These are phyloP conservation scores for Salix caprea DNA, from an alignment of 345 rosid genomes.

Conservation along the genomic window DNA sequence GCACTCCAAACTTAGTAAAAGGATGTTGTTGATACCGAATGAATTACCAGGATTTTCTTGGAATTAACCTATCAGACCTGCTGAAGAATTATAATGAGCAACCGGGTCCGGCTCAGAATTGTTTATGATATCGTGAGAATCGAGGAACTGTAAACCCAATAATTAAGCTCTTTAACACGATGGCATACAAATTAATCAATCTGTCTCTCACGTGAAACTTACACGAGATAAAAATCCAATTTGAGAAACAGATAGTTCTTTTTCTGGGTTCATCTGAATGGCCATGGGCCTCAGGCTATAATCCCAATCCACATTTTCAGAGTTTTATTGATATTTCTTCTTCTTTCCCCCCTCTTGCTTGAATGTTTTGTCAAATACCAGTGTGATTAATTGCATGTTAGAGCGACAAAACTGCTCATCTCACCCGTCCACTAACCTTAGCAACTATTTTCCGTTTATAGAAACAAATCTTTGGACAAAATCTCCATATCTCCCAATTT, in stretches of 20 bases:
- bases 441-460: not conserved
- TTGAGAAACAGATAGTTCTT: not conserved
- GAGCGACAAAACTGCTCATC: not conserved
- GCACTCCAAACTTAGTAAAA: no score
- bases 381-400: not conserved
- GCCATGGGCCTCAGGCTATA: not conserved
- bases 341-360: not conserved
- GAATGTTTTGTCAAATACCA: not conserved
- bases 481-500: not conserved
- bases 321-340: not conserved
- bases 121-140: not conserved
- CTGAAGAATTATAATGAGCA: not conserved
- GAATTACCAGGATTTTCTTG: not conserved
- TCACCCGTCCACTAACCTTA: no score
- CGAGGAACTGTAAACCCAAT: not conserved
- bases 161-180: not conserved
- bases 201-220: not conserved
- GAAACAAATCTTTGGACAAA: not conserved
- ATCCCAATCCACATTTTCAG: not conserved
- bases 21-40: no score
- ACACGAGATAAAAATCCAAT: no score
- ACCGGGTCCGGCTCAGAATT: not conserved
- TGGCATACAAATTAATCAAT: not conserved
- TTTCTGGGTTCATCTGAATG: not conserved
- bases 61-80: not conserved